phyloP scores from a whole-genome alignment of 2,329 filamentous ascomycete genomes.

The Penicillium sp. region DNA sequence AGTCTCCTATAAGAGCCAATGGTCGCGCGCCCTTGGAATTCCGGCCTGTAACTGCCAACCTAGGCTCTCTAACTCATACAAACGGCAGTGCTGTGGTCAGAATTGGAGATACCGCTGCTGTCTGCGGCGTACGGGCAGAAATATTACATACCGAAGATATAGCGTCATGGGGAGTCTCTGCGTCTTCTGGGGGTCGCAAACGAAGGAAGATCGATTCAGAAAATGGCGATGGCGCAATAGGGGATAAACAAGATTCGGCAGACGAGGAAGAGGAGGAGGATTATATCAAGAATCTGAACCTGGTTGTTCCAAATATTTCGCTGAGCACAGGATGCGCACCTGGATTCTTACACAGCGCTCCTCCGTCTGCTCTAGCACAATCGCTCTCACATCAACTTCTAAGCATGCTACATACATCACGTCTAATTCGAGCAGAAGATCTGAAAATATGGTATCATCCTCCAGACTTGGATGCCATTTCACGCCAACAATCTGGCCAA shows the following conservation, averaged over 20 bases:
- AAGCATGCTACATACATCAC: slow-evolving; percentile 68
- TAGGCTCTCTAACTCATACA: slow-evolving; percentile 79
- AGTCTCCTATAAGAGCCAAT: slow-evolving; percentile 69
- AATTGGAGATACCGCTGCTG: slow-evolving; percentile 85
- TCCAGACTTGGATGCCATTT: slow-evolving; percentile 32
- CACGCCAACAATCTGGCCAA: slow-evolving; percentile 40
- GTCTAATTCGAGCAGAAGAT: slow-evolving; percentile 62
- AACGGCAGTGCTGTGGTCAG: slow-evolving; percentile 87
- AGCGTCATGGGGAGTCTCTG: slow-evolving; percentile 48
- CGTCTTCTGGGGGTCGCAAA: slow-evolving; percentile 33
- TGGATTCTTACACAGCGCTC: slow-evolving; percentile 75
- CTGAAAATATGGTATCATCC: slow-evolving; percentile 68
- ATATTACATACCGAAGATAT: slow-evolving; percentile 73
- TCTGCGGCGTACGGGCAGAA: slow-evolving; percentile 87
- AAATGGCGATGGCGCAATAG: slow-evolving; percentile 4
- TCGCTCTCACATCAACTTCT: slow-evolving; percentile 77
- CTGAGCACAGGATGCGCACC: slow-evolving; percentile 87
- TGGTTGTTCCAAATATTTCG: slow-evolving; percentile 92
- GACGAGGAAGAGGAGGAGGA: slow-evolving; percentile 45
- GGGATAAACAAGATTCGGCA: slow-evolving; percentile 12
- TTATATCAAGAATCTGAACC: slow-evolving; percentile 50
- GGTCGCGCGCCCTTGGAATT: slow-evolving; percentile 68
- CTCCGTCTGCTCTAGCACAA: slow-evolving; percentile 76
- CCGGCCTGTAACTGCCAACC: slow-evolving; percentile 71
- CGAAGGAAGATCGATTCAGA: slow-evolving; percentile 24